phyloP scores from a whole-genome alignment of 192 early-diverging fungal genomes.

The Podila minutissima region DNA sequence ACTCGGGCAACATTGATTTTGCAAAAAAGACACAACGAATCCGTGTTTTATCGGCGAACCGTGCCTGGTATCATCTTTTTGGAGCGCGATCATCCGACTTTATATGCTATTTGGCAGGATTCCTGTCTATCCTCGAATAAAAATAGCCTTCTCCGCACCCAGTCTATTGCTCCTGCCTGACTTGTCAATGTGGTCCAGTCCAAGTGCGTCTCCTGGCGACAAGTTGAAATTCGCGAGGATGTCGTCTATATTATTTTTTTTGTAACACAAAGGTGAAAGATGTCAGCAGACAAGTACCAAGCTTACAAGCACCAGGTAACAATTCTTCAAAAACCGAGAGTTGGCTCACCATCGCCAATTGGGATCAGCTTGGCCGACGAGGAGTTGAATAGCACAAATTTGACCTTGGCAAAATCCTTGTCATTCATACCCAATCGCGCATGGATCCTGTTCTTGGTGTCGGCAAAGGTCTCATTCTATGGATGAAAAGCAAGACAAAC shows the following conservation, averaged over 20 bases:
- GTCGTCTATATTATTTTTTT: constrained; percentile 17
- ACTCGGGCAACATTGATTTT: too few species aligned
- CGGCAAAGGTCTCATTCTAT: constrained; percentile 70
- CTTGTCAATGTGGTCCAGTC: constrained; percentile 65
- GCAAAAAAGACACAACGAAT: too few species aligned
- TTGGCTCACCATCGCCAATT: constrained; percentile 9
- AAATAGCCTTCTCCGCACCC: constrained; percentile 53
- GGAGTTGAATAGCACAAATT: constrained; percentile 31
- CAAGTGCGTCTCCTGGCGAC: constrained; percentile 47
- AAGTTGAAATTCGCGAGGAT: constrained; percentile 38
- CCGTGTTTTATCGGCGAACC: neutral
- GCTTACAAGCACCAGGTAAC: too few species aligned
- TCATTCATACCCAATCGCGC: constrained; percentile 74
- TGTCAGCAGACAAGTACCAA: too few species aligned
- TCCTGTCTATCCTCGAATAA: constrained; percentile 50
- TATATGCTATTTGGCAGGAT: too few species aligned
- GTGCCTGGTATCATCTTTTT: neutral
- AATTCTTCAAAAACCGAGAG: neutral
- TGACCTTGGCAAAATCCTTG: constrained; percentile 79
- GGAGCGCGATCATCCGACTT: too few species aligned
- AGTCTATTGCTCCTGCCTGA: constrained; percentile 49
- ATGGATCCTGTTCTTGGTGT: constrained; percentile 76
- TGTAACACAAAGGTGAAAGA: too few species aligned
- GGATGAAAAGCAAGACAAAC: neutral
- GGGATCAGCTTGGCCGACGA: neutral